These are phyloP conservation scores for Trichoderma sp. DNA, from an alignment of 2,329 filamentous ascomycete genomes.

Conservation along the genomic window DNA sequence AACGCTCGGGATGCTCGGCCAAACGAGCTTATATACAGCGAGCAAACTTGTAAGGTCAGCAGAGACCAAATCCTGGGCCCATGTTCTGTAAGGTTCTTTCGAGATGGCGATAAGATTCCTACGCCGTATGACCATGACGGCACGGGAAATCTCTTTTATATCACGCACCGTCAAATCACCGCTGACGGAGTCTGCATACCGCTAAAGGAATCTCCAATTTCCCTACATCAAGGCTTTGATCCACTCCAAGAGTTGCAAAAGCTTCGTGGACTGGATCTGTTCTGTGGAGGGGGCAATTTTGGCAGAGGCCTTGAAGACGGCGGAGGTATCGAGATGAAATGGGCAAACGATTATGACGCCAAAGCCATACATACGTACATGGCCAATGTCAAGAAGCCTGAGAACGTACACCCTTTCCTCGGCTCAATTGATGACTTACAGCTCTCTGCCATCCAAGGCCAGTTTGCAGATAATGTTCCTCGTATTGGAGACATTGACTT, in stretches of 20 bases:
- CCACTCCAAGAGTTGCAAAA: constrained; percentile 39
- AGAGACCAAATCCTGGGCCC: constrained; percentile 48
- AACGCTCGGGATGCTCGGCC: constrained; percentile 35
- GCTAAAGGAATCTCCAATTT: constrained; percentile 37
- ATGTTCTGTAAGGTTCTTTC: constrained; percentile 63
- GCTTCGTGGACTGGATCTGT: constrained; percentile 68
- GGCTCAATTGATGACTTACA: constrained; percentile 75
- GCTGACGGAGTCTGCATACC: constrained; percentile 34
- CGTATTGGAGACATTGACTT: constrained; percentile 65
- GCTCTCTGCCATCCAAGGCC: constrained; percentile 53
- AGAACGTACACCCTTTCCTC: constrained; percentile 56
- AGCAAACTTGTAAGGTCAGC: constrained; percentile 43
- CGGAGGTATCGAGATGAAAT: constrained; percentile 63
- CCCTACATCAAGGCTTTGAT: constrained; percentile 58
- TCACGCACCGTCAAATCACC: constrained; percentile 45
- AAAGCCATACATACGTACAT: constrained; percentile 71
- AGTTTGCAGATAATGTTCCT: constrained; percentile 51
- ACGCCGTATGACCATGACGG: constrained; percentile 67
- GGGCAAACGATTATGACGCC: constrained; percentile 66
- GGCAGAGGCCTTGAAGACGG: constrained; percentile 75
- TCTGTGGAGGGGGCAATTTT: constrained; percentile 77
- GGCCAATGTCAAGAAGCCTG: constrained; percentile 57
- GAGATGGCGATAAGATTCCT: constrained; percentile 47
- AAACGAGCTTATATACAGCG: constrained; percentile 63
- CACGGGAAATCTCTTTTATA: constrained; percentile 65